These are phyloP conservation scores for Pseudogymnoascus verrucosus DNA, from an alignment of 2,329 filamentous ascomycete species.

Conservation along the genomic window DNA sequence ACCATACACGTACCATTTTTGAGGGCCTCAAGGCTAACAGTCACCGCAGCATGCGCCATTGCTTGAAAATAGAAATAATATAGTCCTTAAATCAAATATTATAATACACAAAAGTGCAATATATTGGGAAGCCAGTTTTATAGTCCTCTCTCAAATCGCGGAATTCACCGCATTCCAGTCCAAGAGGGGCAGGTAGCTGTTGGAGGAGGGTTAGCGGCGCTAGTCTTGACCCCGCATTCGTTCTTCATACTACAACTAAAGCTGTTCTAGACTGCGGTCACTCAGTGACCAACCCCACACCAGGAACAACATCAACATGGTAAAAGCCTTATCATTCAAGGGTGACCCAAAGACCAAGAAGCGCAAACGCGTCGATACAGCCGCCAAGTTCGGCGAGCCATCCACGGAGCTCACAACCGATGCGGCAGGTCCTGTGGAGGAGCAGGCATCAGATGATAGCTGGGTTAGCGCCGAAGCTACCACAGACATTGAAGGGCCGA, in stretches of 20 bases:
- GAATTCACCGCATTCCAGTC: not conserved
- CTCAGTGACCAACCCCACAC: not conserved
- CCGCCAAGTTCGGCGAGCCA: slow-evolving; percentile 31
- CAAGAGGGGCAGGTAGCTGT: slow-evolving; percentile 5
- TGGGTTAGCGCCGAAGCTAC: slow-evolving; percentile 81
- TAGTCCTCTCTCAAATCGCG: not conserved
- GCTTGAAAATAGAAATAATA: not conserved
- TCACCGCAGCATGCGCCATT: slow-evolving; percentile 26
- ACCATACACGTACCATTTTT: slow-evolving; percentile 40
- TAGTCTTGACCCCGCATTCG: not conserved
- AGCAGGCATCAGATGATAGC: slow-evolving; percentile 58
- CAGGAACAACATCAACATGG: slow-evolving; percentile 45
- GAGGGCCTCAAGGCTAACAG: slow-evolving; percentile 54
- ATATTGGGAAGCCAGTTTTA: not conserved
- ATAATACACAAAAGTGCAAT: not conserved
- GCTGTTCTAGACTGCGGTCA: not conserved
- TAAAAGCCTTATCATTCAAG: slow-evolving; percentile 90
- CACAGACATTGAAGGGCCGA: slow-evolving; percentile 69
- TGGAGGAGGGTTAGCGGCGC: not conserved
- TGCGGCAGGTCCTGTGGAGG: slow-evolving; percentile 19
- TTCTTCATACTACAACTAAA: not conserved
- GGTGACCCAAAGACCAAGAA: slow-evolving; percentile 95
- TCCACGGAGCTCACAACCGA: slow-evolving; percentile 33
- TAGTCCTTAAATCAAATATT: not conserved
- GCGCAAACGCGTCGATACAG: slow-evolving; percentile 62